phyloP scores from a whole-genome alignment of 208 protist genomes.

The Crithidia acanthocephali region DNA sequence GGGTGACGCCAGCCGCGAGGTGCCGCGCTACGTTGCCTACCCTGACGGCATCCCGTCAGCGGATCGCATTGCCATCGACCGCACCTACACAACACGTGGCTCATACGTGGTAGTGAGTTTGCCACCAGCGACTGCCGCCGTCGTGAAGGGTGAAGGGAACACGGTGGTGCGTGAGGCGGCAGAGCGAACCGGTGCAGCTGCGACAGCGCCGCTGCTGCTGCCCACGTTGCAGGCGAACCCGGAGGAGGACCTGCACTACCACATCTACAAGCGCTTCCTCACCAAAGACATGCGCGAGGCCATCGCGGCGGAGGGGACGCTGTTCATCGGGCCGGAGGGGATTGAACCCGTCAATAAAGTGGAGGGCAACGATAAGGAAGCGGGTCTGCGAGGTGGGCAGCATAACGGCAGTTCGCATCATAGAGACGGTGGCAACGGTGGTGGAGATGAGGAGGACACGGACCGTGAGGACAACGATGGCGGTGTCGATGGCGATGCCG shows the following conservation, averaged over 20 bases:
- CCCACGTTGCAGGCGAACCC: slow-evolving; percentile 29
- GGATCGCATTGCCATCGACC: slow-evolving; percentile 41
- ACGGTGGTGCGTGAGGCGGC: background rate
- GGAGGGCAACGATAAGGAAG: too few relatives aligned
- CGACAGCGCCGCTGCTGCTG: too few relatives aligned
- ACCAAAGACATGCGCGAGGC: slow-evolving; percentile 30
- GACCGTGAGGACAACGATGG: background rate
- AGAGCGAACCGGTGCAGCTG: background rate
- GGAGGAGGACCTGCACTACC: slow-evolving; percentile 36
- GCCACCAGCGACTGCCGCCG: background rate
- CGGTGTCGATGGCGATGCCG: background rate
- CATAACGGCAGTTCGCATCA: too few relatives aligned
- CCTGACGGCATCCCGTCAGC: slow-evolving; percentile 38
- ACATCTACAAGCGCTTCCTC: slow-evolving; percentile 54
- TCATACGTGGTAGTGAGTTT: slow-evolving; percentile 24
- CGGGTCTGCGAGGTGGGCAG: too few relatives aligned
- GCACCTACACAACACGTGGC: slow-evolving; percentile 56
- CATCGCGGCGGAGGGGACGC: slow-evolving; percentile 23
- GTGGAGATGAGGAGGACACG: too few relatives aligned
- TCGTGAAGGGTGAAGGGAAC: background rate
- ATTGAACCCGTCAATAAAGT: background rate
- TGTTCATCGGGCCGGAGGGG: slow-evolving; percentile 15
- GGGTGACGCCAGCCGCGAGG: background rate
- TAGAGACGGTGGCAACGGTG: slow-evolving; percentile 16
- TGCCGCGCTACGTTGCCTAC: slow-evolving; percentile 27